These are phyloP conservation scores for Phytopythium helicoides DNA, from an alignment of 352 stramenopile genomes.

Conservation along the genomic window DNA sequence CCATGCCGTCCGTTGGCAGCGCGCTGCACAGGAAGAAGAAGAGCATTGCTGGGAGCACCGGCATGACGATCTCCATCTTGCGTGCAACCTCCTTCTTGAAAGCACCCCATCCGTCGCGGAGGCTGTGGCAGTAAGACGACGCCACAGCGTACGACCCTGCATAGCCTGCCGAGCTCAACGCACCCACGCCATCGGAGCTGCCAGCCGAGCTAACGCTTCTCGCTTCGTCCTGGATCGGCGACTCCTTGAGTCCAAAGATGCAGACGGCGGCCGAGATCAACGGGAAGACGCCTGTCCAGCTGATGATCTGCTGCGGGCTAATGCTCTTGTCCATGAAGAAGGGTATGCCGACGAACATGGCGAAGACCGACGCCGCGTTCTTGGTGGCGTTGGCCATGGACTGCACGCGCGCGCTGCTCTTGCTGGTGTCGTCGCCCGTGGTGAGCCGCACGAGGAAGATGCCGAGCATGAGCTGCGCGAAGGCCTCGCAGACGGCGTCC, in stretches of 20 bases:
- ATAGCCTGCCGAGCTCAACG: background rate
- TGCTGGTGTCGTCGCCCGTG: slow-evolving; percentile 45
- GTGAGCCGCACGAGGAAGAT: slow-evolving; percentile 73
- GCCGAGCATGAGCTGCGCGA: slow-evolving; percentile 80
- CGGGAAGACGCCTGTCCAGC: slow-evolving; percentile 58
- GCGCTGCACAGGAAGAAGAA: slow-evolving; percentile 85
- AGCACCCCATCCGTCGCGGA: slow-evolving; percentile 26
- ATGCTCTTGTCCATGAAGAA: slow-evolving; percentile 62
- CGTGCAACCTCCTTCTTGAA: slow-evolving; percentile 46
- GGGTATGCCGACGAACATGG: slow-evolving; percentile 60
- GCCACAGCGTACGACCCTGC: background rate
- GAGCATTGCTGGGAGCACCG: slow-evolving; percentile 64
- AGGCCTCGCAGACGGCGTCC: slow-evolving; percentile 70
- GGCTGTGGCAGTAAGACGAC: slow-evolving; percentile 10
- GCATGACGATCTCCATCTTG: slow-evolving; percentile 49
- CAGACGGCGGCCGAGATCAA: slow-evolving; percentile 50
- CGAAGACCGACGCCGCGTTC: slow-evolving; percentile 61
- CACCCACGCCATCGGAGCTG: too few species aligned
- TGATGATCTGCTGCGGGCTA: slow-evolving; percentile 47
- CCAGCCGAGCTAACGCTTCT: background rate
- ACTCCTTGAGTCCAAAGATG: slow-evolving; percentile 47
- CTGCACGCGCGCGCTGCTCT: slow-evolving; percentile 58
- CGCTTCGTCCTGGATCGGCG: slow-evolving; percentile 6
- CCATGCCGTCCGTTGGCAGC: slow-evolving; percentile 50
- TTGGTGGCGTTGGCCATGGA: slow-evolving; percentile 69